These are phyloP conservation scores for Halophytophthora polymorphica DNA, from an alignment of 352 stramenopile species.

Conservation along the genomic window DNA sequence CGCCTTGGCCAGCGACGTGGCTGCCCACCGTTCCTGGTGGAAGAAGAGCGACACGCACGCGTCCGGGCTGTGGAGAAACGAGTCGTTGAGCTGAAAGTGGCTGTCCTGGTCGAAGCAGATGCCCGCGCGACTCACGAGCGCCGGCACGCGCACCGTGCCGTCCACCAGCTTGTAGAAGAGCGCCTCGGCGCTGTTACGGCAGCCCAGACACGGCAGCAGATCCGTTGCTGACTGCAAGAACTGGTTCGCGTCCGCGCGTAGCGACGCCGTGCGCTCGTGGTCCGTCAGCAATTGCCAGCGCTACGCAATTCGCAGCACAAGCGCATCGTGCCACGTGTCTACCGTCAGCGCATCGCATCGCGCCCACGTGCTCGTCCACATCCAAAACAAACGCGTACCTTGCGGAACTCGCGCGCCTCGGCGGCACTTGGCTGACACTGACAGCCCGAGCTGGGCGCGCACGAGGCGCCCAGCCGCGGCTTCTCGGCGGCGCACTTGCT, in stretches of 20 bases:
- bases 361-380: not conserved
- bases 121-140: slow-evolving; percentile 49
- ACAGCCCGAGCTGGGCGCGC: slow-evolving; percentile 24
- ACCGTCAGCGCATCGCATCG: slow-evolving; percentile 1
- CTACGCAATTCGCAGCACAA: slow-evolving; percentile 31
- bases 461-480: too few species aligned
- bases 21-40: slow-evolving; percentile 73
- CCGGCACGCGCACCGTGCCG: slow-evolving; percentile 32
- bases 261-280: slow-evolving; percentile 58
- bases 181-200: slow-evolving; percentile 71
- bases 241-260: slow-evolving; percentile 60
- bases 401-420: slow-evolving; percentile 79
- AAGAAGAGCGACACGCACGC: slow-evolving; percentile 71
- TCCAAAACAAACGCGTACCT: slow-evolving; percentile 29
- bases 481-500: slow-evolving; percentile 3
- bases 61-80: slow-evolving; percentile 64
- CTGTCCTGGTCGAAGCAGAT: slow-evolving; percentile 57
- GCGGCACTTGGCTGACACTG: slow-evolving; percentile 65
- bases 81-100: slow-evolving; percentile 64
- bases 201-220: slow-evolving; percentile 71
- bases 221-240: slow-evolving; percentile 74
- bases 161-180: slow-evolving; percentile 71
- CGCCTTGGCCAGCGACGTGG: slow-evolving; percentile 49
- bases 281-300: slow-evolving; percentile 81
- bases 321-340: slow-evolving; percentile 11